Base-by-base conservation (phyloP, 2,329 filamentous ascomycete genomes). In the Curvularia verruculosa region DNA sequence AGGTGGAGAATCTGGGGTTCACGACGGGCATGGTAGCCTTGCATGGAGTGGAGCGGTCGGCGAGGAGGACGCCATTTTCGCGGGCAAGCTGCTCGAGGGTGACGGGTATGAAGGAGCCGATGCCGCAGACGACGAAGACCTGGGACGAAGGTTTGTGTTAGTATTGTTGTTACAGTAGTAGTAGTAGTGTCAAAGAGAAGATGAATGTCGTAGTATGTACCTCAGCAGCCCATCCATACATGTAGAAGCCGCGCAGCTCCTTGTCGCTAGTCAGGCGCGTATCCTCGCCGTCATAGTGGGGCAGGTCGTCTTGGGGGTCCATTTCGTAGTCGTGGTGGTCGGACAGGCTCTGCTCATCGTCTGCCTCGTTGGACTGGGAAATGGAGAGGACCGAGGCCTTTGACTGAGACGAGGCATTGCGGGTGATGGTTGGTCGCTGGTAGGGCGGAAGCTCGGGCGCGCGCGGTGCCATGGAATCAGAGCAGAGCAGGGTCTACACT, bases 141-240 rank as follows among this genome's bases (percentile, higher is more conserved):
- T 77, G 55, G 19, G 10, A 0, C n/a, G n/a, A n/a, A 28, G 6
- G 3, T 3, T 12, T 2, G 10, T 21, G 44, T 64, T 45, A 61
- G 63, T 40, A 37, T 24, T 19, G 39, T n/a, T n/a, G n/a, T n/a
- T n/a, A n/a, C n/a, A n/a, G 15, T 26, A 36, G 41, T 3, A 36
- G 49, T 3, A 46, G 19, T 23, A n/a, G 24, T 18, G 15, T 37
- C 7, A 47, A 5, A 12, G 37, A 23, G 34, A n/a, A 36, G 23
- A 23, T 9, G 15, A n/a, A n/a, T n/a, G n/a, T n/a, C 36, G 49
- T 70, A 10, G 49, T 70, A 77, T 75, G 49, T 70, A 77, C 75
- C 80, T 99, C 95, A 19, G 94, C 92, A 23, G 95, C 95, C 83
- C 96, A 98, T 40, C 90, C 90, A 80, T 98, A 98, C 75, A 89